Percentiles rank a stretch among this genome's conserved stretches.
Evolutionary conservation across 140 eudicot species (phyloP).

Genomic region (Erigeron philadelphicus): DNA sequence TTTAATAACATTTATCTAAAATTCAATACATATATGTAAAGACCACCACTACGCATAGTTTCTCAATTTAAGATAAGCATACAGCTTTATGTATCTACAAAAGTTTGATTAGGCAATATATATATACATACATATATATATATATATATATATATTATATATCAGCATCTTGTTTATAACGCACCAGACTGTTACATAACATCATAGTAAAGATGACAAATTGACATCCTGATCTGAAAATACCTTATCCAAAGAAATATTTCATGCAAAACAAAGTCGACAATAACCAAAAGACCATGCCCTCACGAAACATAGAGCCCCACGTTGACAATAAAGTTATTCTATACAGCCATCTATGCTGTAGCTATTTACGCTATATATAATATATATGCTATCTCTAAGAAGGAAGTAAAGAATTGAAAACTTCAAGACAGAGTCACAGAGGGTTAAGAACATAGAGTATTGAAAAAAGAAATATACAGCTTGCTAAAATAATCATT

Average conservation of each 20-base stretch:
- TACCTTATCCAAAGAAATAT: not conserved
- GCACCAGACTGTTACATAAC: constrained; percentile 16
- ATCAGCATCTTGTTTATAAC: not conserved
- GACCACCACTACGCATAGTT: constrained; percentile 7
- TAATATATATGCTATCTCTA: not conserved
- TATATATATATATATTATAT: not conserved
- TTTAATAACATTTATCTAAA: constrained; percentile 10
- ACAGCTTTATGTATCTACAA: constrained; percentile 1
- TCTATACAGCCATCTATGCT: not conserved
- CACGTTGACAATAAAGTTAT: not conserved
- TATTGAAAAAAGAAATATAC: not conserved
- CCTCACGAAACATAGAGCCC: not conserved
- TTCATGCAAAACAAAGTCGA: not conserved
- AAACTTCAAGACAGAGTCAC: not conserved
- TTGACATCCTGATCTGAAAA: not conserved
- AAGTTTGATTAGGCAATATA: not conserved
- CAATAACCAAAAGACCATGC: not conserved
- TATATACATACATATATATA: constrained; percentile 5
- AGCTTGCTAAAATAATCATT: not conserved
- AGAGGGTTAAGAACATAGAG: not conserved
- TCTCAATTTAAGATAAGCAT: not conserved
- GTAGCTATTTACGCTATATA: not conserved
- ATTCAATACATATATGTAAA: constrained; percentile 14
- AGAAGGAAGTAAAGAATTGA: not conserved
- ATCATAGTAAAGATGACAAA: not conserved